Base-by-base conservation (phyloP, 2,329 filamentous ascomycete species). In the Fusarium redolens region DNA sequence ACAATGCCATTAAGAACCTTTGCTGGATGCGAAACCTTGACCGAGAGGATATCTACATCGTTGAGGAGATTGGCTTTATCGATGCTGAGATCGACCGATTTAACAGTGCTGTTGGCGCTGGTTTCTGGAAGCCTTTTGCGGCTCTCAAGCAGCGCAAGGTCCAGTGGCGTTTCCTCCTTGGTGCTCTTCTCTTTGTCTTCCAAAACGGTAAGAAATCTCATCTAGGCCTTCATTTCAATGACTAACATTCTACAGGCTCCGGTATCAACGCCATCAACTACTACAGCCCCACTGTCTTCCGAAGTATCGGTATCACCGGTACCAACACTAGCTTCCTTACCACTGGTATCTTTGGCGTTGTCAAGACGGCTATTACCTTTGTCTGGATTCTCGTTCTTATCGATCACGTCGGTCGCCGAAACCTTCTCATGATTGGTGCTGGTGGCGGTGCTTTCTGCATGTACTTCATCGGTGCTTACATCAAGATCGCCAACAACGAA, bases 211-310 rank as follows among this genome's bases (percentile, higher is more conserved):
- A 74, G 79, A 45, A 43, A 4, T 11, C 9, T 35, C 7, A n/a
- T 14, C 14, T 11, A 28, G 4, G 41, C n/a, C 33, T 37, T 14
- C 12, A 11, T 15, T 58, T 43, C 41, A 51, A 31, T 51, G 30
- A 57, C 68, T 64, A 71, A 75, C 31, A 50, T 47, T n/a, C 50
- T 17, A n/a, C 2, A 80, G 79, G 78, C 45, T 81, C 79, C 12
- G 92, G 92, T 5, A 94, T 94, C 83, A 94, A 94, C 74, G 92
- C 92, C 25, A 91, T 93, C 83, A 94, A 94, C 84, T 94, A 94
- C 82, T 93, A 92, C 81, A 87, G 85, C 2, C 79, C 79, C n/a
- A 81, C 79, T 20, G 79, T 81, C 56, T 81, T 81, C 85, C 87
- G 83, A 70, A 83, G 81, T 48, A 82, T 87, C 55, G 85, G 85